Conservation (phyloP, 768 basidiomycete species). For the Mycena olivaceomarginata region DNA sequence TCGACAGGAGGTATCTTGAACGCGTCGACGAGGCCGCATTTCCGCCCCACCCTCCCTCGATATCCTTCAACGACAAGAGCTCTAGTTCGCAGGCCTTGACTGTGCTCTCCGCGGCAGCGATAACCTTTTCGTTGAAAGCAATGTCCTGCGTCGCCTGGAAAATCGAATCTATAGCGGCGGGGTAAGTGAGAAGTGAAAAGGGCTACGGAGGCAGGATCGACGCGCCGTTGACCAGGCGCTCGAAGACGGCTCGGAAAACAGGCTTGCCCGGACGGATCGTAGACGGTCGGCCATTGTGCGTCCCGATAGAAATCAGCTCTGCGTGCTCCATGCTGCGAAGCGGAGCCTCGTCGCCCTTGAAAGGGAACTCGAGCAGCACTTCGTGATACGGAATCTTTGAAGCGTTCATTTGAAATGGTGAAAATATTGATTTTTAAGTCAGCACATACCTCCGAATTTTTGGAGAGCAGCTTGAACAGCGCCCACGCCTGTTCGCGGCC, state of each 20-base stretch:
- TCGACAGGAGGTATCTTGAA: constrained; percentile 80
- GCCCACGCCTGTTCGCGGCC: constrained; percentile 92
- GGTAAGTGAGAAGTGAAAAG: constrained; percentile 23
- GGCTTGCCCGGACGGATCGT: constrained; percentile 94
- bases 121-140: constrained; percentile 82
- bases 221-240: constrained; percentile 86
- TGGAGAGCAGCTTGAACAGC: constrained; percentile 83
- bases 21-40: constrained; percentile 72
- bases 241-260: constrained; percentile 90
- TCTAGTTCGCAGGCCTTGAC: constrained; percentile 87
- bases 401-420: neutral
- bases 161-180: constrained; percentile 72
- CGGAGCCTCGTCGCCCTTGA: constrained; percentile 91
- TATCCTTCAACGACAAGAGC: constrained; percentile 80
- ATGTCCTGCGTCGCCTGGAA: constrained; percentile 92
- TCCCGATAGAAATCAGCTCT: constrained; percentile 89
- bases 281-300: constrained; percentile 86
- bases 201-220: constrained; percentile 27
- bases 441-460: constrained; percentile 75
- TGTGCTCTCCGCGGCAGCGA: constrained; percentile 74
- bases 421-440: neutral
- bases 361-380: constrained; percentile 87
- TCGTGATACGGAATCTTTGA: constrained; percentile 88
- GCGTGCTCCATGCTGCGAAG: constrained; percentile 92
- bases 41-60: constrained; percentile 71